A percentile compares a stretch with the other conserved stretches of the same genome.
phyloP scores from a whole-genome alignment of 2,329 filamentous ascomycete species.

The Sordariomycetes sp. region DNA sequence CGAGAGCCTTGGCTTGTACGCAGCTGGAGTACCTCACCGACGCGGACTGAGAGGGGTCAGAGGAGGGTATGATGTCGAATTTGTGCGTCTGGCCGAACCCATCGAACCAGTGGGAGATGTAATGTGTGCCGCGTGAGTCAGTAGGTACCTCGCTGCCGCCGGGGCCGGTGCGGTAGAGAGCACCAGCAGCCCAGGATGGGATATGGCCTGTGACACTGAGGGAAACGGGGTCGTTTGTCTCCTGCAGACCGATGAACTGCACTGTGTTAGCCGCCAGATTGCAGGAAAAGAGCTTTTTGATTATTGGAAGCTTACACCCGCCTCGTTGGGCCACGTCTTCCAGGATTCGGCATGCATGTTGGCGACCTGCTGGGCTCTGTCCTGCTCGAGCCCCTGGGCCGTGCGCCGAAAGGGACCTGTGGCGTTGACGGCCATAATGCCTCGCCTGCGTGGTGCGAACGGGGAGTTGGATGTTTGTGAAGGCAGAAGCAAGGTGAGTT shows the following conservation, averaged over 20 bases:
- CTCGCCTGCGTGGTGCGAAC: no score
- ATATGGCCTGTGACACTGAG: slow-evolving; percentile 57
- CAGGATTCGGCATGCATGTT: slow-evolving; percentile 22
- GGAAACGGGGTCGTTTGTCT: slow-evolving; percentile 56
- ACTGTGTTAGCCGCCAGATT: neutral
- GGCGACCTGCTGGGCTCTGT: slow-evolving; percentile 11
- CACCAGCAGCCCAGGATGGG: slow-evolving; percentile 61
- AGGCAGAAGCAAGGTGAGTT: no score
- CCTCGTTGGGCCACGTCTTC: slow-evolving; percentile 37
- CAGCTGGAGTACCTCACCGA: slow-evolving; percentile 63
- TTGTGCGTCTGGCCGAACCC: slow-evolving; percentile 63
- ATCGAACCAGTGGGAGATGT: slow-evolving; percentile 73
- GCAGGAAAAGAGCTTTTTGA: neutral
- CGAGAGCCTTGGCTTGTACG: slow-evolving; percentile 53
- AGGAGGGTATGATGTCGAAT: slow-evolving; percentile 53
- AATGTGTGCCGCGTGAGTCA: slow-evolving; percentile 49
- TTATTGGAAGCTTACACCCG: slow-evolving; percentile 25
- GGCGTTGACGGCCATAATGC: slow-evolving; percentile 12
- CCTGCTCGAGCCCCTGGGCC: slow-evolving; percentile 15
- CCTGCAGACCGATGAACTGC: slow-evolving; percentile 59
- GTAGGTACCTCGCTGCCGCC: slow-evolving; percentile 53
- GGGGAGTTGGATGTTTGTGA: neutral
- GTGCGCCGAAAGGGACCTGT: slow-evolving; percentile 12
- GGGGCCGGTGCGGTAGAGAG: slow-evolving; percentile 66
- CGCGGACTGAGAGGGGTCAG: slow-evolving; percentile 8